A percentile compares a stretch with the other conserved stretches of the same genome.
Evolutionary conservation across 768 basidiomycete genomes (phyloP).

Genomic region (Leccinum imitatum): DNA sequence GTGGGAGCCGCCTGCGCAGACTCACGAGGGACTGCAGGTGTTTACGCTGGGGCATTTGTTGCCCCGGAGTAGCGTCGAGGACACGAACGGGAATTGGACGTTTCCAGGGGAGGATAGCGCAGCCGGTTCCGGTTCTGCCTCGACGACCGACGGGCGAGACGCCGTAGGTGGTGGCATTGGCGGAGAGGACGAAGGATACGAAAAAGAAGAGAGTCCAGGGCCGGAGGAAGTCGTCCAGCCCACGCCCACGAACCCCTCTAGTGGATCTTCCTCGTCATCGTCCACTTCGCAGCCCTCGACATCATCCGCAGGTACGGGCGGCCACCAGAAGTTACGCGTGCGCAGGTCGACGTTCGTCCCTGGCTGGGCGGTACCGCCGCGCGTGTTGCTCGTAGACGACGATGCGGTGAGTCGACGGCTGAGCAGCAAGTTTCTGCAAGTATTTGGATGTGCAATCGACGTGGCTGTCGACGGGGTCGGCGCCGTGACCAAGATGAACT

Average conservation of each 20-base stretch:
- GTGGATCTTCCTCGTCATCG: constrained; percentile 16
- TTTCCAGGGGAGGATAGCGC: constrained; percentile 40
- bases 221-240: constrained; percentile 43
- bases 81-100: constrained; percentile 60
- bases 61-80: constrained; percentile 51
- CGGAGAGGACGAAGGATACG: constrained; percentile 23
- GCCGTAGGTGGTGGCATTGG: constrained; percentile 19
- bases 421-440: constrained; percentile 90
- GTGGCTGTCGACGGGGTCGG: constrained; percentile 91
- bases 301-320: constrained; percentile 3
- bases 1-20: constrained; percentile 30
- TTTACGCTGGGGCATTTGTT: constrained; percentile 79
- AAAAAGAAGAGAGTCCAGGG: constrained; percentile 28
- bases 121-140: constrained; percentile 9
- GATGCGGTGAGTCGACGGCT: constrained; percentile 88
- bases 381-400: constrained; percentile 93
- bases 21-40: constrained; percentile 71
- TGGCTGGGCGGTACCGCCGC: constrained; percentile 88
- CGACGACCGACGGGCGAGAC: constrained; percentile 22
- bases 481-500: constrained; percentile 95
- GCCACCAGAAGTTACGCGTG: constrained; percentile 56
- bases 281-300: constrained; percentile 18
- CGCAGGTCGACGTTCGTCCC: constrained; percentile 81
- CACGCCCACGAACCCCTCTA: constrained; percentile 30
- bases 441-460: constrained; percentile 93